Conservation (phyloP, 495 filamentous ascomycete genomes). For the Bryoglossum gracile region DNA sequence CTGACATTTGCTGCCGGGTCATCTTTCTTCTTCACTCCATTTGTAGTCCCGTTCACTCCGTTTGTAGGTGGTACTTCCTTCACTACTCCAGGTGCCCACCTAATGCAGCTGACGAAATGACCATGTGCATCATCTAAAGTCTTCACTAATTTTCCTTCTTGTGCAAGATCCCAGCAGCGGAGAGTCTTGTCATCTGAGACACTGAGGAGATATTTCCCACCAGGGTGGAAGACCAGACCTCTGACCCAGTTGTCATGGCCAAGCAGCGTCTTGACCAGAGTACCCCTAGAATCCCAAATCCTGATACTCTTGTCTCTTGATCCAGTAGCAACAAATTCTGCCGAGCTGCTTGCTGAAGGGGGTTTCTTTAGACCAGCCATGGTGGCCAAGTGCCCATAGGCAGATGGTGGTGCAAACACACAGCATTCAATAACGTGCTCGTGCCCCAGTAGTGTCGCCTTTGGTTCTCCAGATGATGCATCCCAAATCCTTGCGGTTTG, state of each 20-base stretch:
- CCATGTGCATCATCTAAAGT: conserved; percentile 70
- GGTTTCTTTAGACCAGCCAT: conserved; percentile 82
- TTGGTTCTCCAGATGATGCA: conserved; percentile 62
- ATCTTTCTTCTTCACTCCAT: conserved; percentile 44
- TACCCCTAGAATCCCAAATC: conserved; percentile 83
- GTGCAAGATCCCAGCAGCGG: conserved; percentile 88
- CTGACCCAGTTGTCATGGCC: conserved; percentile 98
- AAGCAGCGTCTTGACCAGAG: conserved; percentile 74
- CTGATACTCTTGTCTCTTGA: conserved; percentile 86
- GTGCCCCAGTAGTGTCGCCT: conserved; percentile 77
- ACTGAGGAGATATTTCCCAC: conserved; percentile 84
- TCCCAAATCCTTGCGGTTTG: conserved; percentile 83
- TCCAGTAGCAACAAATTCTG: conserved; percentile 89
- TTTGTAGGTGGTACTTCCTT: conserved; percentile 45
- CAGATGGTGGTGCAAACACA: conserved; percentile 72
- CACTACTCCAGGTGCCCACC: conserved; percentile 81
- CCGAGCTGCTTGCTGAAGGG: conserved; percentile 61
- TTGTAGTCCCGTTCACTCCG: conserved; percentile 42
- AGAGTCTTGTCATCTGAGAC: conserved; percentile 88
- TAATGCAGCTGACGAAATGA: conserved; percentile 80
- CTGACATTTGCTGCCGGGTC: conserved; percentile 25
- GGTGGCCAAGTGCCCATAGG: conserved; percentile 68
- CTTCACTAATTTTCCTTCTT: conserved; percentile 88
- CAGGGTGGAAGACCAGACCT: conserved; percentile 82
- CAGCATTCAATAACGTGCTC: conserved; percentile 89